A percentile compares a stretch with the other conserved stretches of the same genome.
phyloP scores from a whole-genome alignment of 768 basidiomycete genomes.

The Suillus decipiens region DNA sequence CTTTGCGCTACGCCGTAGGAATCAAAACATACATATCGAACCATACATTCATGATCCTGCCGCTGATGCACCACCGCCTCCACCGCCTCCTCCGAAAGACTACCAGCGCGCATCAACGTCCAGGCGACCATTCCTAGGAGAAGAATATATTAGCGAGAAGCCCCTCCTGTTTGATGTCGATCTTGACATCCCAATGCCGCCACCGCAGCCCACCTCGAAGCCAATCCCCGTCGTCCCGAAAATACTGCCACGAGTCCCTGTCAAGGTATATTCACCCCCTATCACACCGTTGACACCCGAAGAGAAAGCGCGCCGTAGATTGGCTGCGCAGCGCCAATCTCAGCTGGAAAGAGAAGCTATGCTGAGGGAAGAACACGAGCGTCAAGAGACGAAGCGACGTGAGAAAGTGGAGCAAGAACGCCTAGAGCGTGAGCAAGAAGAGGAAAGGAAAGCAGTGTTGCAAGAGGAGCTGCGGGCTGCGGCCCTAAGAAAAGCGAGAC shows the following conservation, averaged over 20 bases:
- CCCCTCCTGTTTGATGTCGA: conserved; percentile 6
- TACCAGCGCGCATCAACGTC: neutral
- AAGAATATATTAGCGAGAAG: conserved; percentile 15
- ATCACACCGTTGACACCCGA: conserved; percentile 24
- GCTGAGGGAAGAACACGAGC: conserved; percentile 44
- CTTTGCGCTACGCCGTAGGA: conserved; percentile 15
- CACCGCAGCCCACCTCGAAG: conserved; percentile 10
- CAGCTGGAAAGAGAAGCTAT: conserved; percentile 45
- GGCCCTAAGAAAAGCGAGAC: conserved; percentile 36
- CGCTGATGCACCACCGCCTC: conserved; percentile 14
- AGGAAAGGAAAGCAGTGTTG: conserved; percentile 42
- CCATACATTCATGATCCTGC: conserved; percentile 14
- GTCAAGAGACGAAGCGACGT: conserved; percentile 40
- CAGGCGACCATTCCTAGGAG: conserved; percentile 23
- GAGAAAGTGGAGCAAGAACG: conserved; percentile 16
- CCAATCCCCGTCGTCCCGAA: neutral
- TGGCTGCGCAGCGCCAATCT: conserved; percentile 23
- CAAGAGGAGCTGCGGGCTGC: conserved; percentile 43
- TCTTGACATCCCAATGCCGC: neutral
- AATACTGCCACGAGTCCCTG: conserved; percentile 6
- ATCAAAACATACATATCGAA: neutral
- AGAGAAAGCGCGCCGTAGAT: conserved; percentile 26
- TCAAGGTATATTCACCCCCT: conserved; percentile 14
- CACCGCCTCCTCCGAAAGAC: conserved; percentile 29
- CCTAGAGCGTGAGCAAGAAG: conserved; percentile 43